Percentiles rank a stretch among this genome's conserved stretches.
Conservation (phyloP, 108 stramenopile species). For the Nannochloropsis gaditana region DNA sequence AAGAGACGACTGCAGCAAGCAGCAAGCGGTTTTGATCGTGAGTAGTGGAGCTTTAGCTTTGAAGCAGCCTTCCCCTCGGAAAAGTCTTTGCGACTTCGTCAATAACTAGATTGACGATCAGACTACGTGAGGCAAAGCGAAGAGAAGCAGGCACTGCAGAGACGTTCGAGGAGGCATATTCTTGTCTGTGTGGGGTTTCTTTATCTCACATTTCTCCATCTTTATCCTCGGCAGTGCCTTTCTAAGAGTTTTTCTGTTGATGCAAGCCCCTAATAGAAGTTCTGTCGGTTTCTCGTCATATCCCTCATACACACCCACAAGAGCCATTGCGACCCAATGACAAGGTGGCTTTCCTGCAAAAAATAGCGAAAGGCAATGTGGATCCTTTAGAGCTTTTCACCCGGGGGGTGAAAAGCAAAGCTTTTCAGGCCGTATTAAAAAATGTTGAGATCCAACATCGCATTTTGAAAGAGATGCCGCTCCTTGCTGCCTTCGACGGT, state of each 20-base stretch:
- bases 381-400: not conserved
- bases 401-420: not conserved
- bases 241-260: too few relatives aligned
- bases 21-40: not conserved
- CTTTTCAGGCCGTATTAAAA: not conserved
- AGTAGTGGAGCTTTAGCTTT: not conserved
- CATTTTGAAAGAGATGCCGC: not conserved
- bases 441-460: not conserved
- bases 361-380: not conserved
- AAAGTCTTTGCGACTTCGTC: too few relatives aligned
- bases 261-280: too few relatives aligned
- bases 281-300: not conserved
- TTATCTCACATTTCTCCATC: too few relatives aligned
- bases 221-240: too few relatives aligned
- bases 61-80: too few relatives aligned
- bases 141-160: too few relatives aligned
- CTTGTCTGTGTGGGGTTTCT: too few relatives aligned
- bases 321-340: not conserved
- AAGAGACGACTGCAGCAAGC: conserved; percentile 10
- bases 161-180: too few relatives aligned
- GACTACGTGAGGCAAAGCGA: too few relatives aligned
- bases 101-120: too few relatives aligned
- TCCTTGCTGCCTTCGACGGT: not conserved
- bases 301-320: not conserved
- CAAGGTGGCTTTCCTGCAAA: not conserved